Base-by-base conservation (phyloP, 441 rosid genomes). In the Aquilaria agallochum region DNA sequence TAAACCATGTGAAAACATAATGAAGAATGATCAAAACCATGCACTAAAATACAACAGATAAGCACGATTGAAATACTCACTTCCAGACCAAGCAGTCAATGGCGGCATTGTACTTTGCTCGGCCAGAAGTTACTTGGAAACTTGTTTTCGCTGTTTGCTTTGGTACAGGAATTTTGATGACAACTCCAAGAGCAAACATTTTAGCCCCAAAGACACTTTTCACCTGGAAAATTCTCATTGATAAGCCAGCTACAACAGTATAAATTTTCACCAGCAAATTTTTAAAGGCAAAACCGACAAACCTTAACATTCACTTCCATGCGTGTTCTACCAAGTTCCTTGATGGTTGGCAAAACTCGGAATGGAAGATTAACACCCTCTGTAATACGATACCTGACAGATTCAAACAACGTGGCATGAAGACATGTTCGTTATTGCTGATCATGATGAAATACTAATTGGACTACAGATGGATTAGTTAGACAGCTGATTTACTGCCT, bases 311-410 rank as follows among this genome's bases (percentile, higher is more conserved):
- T 87, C 56, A 85, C 92, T 87, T 95, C 99, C 96, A 95, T 86
- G 51, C 99, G 88, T 68, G 99, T 92, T 69, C 99, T 81, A 60
- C 98, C 98, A 62, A 92, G 98, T 72, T 95, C 99, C 80, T 92
- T 95, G 72, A 92, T 92, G 36, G 99, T 91, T 49, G 98, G 99
- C 76, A 95, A 74, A 53, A 95, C 98, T 7, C 92, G 92, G 71
- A 95, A 95, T 62, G 99, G 99, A 66, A 89, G 93, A 81, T 95
- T 95, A 66, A 92, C 98, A 33, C 99, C 98, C 76, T 95, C 99
- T 1, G 97, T 92, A 57, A 95, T 95, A 53, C 98, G 97, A 70
- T 92, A 92, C 81, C 98, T 95, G 9, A 40, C 45, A 40, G 9
- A 40, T 40, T 40, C 9, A 10, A 40, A 10, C 45, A 40, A 40